Conservation (phyloP, 768 basidiomycete genomes). For the Amanita polypyramis region DNA sequence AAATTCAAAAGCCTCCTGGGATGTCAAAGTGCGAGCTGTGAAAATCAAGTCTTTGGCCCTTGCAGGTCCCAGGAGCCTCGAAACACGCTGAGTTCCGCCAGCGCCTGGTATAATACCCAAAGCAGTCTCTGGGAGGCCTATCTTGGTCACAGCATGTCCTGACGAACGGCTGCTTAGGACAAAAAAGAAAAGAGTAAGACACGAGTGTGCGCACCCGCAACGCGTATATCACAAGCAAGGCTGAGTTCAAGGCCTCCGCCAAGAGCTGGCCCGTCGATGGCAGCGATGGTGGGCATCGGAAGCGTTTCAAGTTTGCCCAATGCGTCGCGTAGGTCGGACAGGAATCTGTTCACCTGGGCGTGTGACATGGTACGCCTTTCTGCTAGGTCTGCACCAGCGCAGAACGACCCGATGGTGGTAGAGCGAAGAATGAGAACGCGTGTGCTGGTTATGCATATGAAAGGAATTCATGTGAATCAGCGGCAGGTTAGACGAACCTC, state of each 20-base stretch:
- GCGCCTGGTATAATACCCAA: constrained; percentile 86
- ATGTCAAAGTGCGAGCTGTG: constrained; percentile 61
- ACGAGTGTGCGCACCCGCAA: constrained; percentile 49
- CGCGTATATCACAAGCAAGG: constrained; percentile 82
- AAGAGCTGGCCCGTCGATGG: constrained; percentile 87
- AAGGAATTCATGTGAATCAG: constrained; percentile 3
- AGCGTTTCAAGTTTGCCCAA: constrained; percentile 70
- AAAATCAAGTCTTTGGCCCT: constrained; percentile 85
- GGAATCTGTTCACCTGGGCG: constrained; percentile 65
- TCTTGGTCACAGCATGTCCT: constrained; percentile 67
- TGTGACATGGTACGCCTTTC: constrained; percentile 81
- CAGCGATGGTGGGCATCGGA: constrained; percentile 84
- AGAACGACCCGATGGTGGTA: constrained; percentile 69
- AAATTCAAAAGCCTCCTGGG: constrained; percentile 57
- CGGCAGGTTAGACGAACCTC: constrained; percentile 27
- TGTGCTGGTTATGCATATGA: constrained; percentile 17
- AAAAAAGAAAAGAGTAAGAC: background rate
- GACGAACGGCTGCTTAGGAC: background rate
- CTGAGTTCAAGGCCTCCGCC: constrained; percentile 89
- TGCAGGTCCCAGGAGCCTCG: constrained; percentile 66
- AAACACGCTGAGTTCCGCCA: constrained; percentile 78
- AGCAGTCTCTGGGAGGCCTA: constrained; percentile 75
- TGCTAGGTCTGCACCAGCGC: constrained; percentile 83
- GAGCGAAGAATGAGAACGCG: constrained; percentile 82
- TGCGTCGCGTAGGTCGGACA: constrained; percentile 61